These are phyloP conservation scores for Sporobolomyces phaffii DNA, from an alignment of 768 basidiomycete species.

Conservation along the genomic window DNA sequence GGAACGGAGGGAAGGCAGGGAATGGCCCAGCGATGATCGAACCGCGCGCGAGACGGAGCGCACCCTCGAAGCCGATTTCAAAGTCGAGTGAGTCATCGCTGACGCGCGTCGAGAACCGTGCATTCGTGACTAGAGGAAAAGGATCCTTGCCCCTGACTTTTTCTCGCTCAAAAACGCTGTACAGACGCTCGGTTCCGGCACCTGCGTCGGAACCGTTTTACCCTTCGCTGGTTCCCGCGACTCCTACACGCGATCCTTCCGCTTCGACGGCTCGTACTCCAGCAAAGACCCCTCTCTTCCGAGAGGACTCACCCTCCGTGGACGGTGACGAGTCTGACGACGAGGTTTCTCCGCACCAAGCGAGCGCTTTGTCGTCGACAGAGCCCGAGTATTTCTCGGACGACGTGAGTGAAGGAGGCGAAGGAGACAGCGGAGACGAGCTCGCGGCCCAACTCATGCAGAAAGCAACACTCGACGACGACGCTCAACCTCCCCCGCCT, in stretches of 20 bases:
- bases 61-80: constrained; percentile 61
- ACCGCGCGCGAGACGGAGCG: constrained; percentile 53
- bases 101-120: no score
- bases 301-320: constrained; percentile 19
- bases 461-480: constrained; percentile 23
- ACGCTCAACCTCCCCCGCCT: neutral
- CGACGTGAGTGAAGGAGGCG: constrained; percentile 1
- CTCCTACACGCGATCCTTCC: neutral
- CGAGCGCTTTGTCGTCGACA: no score
- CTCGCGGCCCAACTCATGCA: constrained; percentile 38
- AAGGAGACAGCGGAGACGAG: constrained; percentile 26
- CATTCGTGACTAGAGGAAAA: no score
- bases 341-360: no score
- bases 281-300: constrained; percentile 38
- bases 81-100: constrained; percentile 61
- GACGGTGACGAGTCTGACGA: constrained; percentile 13
- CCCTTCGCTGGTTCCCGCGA: neutral
- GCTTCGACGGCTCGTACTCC: neutral
- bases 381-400: no score
- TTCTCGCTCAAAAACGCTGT: neutral
- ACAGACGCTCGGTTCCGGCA: constrained; percentile 8
- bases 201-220: constrained; percentile 3
- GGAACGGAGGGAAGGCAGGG: constrained; percentile 76
- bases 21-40: constrained; percentile 58
- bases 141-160: no score